Percentiles rank a stretch among this genome's conserved stretches.
Evolutionary conservation across 306 rosid genomes (phyloP).

Genomic region (Arachis hypogaea): DNA sequence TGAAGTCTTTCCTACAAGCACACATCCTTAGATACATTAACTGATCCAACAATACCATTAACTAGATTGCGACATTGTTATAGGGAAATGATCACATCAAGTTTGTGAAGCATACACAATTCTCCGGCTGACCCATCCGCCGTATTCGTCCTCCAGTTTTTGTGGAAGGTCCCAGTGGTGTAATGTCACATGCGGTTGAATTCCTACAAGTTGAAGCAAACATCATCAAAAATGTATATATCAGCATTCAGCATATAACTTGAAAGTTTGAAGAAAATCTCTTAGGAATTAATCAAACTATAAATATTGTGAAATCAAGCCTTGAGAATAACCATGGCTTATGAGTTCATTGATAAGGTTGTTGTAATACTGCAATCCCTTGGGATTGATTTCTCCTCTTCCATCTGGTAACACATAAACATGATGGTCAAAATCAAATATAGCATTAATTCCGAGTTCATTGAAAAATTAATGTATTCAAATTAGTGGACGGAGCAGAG

Average conservation of each 20-base stretch:
- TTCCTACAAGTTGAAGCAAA: conserved; percentile 47
- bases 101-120: conserved; percentile 51
- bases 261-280: conserved; percentile 9
- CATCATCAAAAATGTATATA: not conserved
- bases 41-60: not conserved
- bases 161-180: conserved; percentile 68
- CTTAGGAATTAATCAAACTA: conserved; percentile 6
- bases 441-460: no score
- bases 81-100: not conserved
- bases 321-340: conserved; percentile 50
- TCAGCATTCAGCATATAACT: not conserved
- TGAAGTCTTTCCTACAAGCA: conserved; percentile 52
- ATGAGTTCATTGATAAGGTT: conserved; percentile 64
- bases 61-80: not conserved
- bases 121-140: conserved; percentile 69
- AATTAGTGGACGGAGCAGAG: no score
- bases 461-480: no score
- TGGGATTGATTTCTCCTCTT: conserved; percentile 64
- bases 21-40: not conserved
- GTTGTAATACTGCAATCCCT: conserved; percentile 68
- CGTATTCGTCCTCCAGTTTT: conserved; percentile 73
- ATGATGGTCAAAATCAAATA: conserved; percentile 18
- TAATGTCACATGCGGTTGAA: conserved; percentile 78
- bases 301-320: not conserved
- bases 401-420: conserved; percentile 52